Conservation (phyloP, 768 basidiomycete genomes). For the Mycena alexandri region DNA sequence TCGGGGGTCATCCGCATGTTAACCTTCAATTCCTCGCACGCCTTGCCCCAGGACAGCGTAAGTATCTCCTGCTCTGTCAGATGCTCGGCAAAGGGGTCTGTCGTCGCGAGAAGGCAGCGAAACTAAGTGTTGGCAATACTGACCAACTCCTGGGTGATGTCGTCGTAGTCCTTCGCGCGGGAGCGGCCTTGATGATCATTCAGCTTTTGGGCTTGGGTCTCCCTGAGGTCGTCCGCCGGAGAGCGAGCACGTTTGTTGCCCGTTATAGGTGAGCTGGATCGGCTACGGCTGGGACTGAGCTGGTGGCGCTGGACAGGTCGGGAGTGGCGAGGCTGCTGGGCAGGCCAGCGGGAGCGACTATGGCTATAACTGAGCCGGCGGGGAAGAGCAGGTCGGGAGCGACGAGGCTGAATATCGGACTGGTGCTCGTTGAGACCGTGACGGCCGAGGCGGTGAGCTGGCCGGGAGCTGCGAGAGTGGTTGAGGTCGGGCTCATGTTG, state of each 20-base stretch:
- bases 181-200: constrained; percentile 17
- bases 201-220: constrained; percentile 6
- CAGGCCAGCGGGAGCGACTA: too few species aligned
- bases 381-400: too few species aligned
- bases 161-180: constrained; percentile 38
- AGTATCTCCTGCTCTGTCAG: constrained; percentile 29
- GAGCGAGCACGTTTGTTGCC: constrained; percentile 24
- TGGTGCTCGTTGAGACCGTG: too few species aligned
- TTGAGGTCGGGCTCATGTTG: too few species aligned
- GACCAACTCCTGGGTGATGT: constrained; percentile 39
- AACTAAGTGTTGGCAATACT: constrained; percentile 36
- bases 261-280: not conserved
- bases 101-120: constrained; percentile 39
- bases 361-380: too few species aligned
- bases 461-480: too few species aligned
- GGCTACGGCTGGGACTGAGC: not conserved
- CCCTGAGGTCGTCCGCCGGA: constrained; percentile 2
- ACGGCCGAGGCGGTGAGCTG: too few species aligned
- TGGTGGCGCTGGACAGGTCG: not conserved
- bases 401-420: too few species aligned
- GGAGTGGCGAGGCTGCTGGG: too few species aligned
- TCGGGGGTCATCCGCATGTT: constrained; percentile 24
- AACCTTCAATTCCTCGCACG: constrained; percentile 27
- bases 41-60: constrained; percentile 32
- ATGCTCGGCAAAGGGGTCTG: constrained; percentile 40